These are phyloP conservation scores for Pseudogymnoascus sp. DNA, from an alignment of 2,329 filamentous ascomycete species.

Conservation along the genomic window DNA sequence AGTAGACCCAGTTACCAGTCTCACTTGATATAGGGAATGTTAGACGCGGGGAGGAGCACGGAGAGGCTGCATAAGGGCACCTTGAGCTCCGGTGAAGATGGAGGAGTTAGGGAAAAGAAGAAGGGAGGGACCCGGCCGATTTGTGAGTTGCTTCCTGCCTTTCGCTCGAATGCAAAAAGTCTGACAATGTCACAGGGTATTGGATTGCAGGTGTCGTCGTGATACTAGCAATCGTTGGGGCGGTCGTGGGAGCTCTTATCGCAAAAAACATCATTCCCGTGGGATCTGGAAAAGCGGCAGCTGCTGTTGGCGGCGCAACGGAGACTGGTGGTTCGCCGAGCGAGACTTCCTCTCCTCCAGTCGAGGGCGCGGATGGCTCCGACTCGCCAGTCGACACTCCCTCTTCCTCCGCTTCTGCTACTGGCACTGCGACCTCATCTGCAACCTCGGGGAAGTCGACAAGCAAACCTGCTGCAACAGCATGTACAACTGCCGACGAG, in stretches of 20 bases:
- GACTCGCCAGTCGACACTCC: neutral
- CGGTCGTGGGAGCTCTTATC: conserved; percentile 1
- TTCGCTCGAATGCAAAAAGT: neutral
- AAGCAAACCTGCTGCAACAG: neutral
- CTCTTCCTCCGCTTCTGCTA: neutral
- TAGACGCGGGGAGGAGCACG: neutral
- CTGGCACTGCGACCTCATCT: neutral
- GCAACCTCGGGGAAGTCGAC: neutral
- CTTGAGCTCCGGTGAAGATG: neutral
- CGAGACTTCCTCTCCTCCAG: conserved; percentile 1
- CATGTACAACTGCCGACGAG: neutral
- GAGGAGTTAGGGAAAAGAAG: neutral
- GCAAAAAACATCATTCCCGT: neutral
- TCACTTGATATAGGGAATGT: neutral
- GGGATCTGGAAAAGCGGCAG: neutral
- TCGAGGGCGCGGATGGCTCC: neutral
- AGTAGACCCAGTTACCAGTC: neutral
- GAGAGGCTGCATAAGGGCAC: conserved; percentile 1
- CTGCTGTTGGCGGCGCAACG: neutral
- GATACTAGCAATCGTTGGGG: conserved; percentile 1
- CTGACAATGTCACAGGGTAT: neutral
- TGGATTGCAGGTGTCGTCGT: neutral
- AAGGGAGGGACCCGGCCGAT: neutral
- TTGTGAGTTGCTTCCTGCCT: neutral
- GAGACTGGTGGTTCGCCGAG: neutral